Conservation (phyloP, 2,329 filamentous ascomycete genomes). For the Talaromyces verruculosus region DNA sequence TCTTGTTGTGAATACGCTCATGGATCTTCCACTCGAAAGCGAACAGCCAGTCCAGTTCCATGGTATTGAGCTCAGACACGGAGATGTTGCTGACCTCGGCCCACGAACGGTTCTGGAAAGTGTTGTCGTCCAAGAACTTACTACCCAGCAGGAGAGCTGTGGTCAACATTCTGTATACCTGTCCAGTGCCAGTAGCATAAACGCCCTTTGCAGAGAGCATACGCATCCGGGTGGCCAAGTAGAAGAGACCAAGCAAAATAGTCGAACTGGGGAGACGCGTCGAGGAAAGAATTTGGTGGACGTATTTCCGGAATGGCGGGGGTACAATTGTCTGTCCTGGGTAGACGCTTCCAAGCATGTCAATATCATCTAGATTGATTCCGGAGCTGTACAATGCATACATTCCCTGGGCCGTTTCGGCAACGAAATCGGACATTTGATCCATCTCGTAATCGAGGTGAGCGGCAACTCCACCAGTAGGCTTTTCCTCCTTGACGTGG, state of each 20-base stretch:
- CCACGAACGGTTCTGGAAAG: conserved; percentile 96
- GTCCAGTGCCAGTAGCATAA: conserved; percentile 61
- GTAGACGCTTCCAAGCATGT: conserved; percentile 63
- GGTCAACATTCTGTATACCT: conserved; percentile 85
- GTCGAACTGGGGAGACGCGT: conserved; percentile 88
- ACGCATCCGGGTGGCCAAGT: conserved; percentile 79
- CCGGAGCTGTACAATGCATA: conserved; percentile 59
- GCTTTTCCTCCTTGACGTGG: conserved; percentile 60
- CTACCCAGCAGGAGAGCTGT: conserved; percentile 82
- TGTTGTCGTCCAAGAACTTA: conserved; percentile 97
- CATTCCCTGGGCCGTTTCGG: conserved; percentile 79
- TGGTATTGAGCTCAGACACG: conserved; percentile 76
- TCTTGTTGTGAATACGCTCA: conserved; percentile 74
- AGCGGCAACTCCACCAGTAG: conserved; percentile 83
- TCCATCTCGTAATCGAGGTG: conserved; percentile 97
- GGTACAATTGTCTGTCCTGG: conserved; percentile 64
- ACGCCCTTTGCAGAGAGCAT: conserved; percentile 61
- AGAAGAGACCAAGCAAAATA: conserved; percentile 86
- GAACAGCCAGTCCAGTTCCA: conserved; percentile 85
- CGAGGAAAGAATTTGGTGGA: conserved; percentile 84
- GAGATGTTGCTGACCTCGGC: conserved; percentile 89
- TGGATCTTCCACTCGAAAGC: conserved; percentile 83
- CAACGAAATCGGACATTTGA: conserved; percentile 91
- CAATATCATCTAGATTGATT: conserved; percentile 62
- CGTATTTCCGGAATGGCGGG: conserved; percentile 83